A percentile compares a stretch with the other conserved stretches of the same genome.
Evolutionary conservation across 2,329 filamentous ascomycete species (phyloP).

Genomic region (Fusarium aywerte): DNA sequence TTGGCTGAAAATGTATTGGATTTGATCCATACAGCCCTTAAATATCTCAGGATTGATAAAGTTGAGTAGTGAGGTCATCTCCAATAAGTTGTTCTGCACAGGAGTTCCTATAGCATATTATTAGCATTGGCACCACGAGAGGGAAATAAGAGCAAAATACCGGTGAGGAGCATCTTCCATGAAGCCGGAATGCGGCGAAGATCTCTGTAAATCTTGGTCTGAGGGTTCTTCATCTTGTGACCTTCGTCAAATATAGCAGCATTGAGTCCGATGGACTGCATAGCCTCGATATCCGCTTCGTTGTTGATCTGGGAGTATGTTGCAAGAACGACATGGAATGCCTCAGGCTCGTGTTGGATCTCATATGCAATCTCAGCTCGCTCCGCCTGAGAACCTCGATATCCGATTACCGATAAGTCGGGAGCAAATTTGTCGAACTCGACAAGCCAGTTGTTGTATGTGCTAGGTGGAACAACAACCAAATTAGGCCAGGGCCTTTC

Average conservation of each 20-base stretch:
- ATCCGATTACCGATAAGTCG: conserved; percentile 76
- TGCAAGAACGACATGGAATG: conserved; percentile 71
- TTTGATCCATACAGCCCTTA: conserved; percentile 76
- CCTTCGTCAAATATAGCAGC: conserved; percentile 89
- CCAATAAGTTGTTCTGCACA: conserved; percentile 92
- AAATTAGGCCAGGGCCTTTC: conserved; percentile 73
- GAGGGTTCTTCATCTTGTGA: conserved; percentile 89
- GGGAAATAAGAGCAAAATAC: conserved; percentile 32
- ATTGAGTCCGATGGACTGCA: conserved; percentile 61
- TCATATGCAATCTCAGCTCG: conserved; percentile 74
- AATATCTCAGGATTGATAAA: conserved; percentile 94
- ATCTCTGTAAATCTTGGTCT: conserved; percentile 82
- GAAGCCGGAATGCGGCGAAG: conserved; percentile 79
- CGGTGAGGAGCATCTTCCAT: conserved; percentile 83
- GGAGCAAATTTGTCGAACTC: conserved; percentile 93
- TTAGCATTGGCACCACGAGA: conserved; percentile 26
- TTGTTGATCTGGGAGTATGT: conserved; percentile 69
- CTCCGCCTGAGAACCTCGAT: conserved; percentile 72
- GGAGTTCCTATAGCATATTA: conserved; percentile 79
- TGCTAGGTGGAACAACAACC: conserved; percentile 91
- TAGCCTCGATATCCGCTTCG: conserved; percentile 61
- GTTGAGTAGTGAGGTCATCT: conserved; percentile 89
- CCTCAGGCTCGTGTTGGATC: conserved; percentile 70
- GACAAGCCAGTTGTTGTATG: conserved; percentile 93
- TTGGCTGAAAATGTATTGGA: conserved; percentile 90